phyloP scores from a whole-genome alignment of 2,329 filamentous ascomycete species.

The Fusarium bulbicola region DNA sequence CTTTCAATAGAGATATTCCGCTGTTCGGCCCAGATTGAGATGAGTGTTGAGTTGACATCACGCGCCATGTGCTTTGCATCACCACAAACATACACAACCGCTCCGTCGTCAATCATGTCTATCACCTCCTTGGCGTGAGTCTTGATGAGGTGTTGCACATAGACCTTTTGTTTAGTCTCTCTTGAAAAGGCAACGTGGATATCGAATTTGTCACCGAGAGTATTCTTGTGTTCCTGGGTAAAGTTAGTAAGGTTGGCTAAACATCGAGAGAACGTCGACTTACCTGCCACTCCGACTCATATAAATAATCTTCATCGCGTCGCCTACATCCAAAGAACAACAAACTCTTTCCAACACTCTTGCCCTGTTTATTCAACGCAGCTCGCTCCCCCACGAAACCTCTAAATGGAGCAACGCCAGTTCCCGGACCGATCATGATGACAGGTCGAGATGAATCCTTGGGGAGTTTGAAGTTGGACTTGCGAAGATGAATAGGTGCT shows the following conservation, averaged over 20 bases:
- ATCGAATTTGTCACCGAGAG: rapidly evolving
- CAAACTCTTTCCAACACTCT: neutral
- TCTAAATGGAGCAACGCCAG: slow-evolving; percentile 12
- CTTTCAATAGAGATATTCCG: rapidly evolving
- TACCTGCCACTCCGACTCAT: neutral
- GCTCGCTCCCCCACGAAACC: slow-evolving; percentile 4
- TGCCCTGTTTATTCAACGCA: neutral
- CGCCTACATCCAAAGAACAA: slow-evolving; percentile 5
- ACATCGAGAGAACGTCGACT: rapidly evolving
- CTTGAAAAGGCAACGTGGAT: neutral
- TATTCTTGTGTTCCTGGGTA: neutral
- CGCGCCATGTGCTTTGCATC: neutral
- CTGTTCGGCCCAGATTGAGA: neutral
- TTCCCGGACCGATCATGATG: slow-evolving; percentile 14
- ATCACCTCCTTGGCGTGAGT: neutral
- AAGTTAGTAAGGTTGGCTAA: neutral
- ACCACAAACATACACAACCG: neutral
- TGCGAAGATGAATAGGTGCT: neutral
- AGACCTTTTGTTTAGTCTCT: neutral
- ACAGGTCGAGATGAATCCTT: neutral
- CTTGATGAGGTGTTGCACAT: neutral
- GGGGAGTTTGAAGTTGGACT: slow-evolving; percentile 10
- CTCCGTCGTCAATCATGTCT: neutral
- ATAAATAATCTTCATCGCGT: neutral
- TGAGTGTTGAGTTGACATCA: neutral